Conservation (phyloP, 2,329 filamentous ascomycete genomes). For the Camillea tinctor region DNA sequence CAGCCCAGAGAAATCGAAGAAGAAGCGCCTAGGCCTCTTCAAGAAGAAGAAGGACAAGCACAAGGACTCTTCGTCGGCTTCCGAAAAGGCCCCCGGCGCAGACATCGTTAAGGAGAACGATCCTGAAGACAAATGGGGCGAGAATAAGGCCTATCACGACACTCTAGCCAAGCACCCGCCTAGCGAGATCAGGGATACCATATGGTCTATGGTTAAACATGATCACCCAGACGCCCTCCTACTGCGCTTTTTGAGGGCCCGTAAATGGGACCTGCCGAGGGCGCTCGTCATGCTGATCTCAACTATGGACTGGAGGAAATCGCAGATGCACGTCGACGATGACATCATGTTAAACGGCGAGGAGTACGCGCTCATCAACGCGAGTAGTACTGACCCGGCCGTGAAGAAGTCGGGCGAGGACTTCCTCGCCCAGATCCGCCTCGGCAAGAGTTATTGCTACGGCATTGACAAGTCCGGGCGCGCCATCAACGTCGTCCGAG, state of each 20-base stretch:
- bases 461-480: conserved; percentile 80
- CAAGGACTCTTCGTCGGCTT: conserved; percentile 42
- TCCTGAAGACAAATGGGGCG: conserved; percentile 87
- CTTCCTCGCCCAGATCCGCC: conserved; percentile 77
- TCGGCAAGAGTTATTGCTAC: conserved; percentile 93
- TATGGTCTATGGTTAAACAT: conserved; percentile 94
- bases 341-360: conserved; percentile 82
- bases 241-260: conserved; percentile 79
- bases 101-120: conserved; percentile 45
- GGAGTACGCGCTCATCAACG: conserved; percentile 60
- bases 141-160: conserved; percentile 81
- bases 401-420: conserved; percentile 69
- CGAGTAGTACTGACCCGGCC: conserved; percentile 54
- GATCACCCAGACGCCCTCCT: conserved; percentile 87
- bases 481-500: conserved; percentile 83
- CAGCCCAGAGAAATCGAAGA: conserved; percentile 63
- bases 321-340: conserved; percentile 83
- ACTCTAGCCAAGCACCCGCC: conserved; percentile 75
- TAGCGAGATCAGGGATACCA: conserved; percentile 73
- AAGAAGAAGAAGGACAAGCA: conserved; percentile 59
- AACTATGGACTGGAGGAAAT: conserved; percentile 86
- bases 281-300: conserved; percentile 92
- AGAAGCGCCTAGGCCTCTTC: conserved; percentile 71
- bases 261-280: conserved; percentile 94
- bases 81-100: conserved; percentile 37